phyloP scores from a whole-genome alignment of 768 basidiomycete species.

The Mycena maculata region DNA sequence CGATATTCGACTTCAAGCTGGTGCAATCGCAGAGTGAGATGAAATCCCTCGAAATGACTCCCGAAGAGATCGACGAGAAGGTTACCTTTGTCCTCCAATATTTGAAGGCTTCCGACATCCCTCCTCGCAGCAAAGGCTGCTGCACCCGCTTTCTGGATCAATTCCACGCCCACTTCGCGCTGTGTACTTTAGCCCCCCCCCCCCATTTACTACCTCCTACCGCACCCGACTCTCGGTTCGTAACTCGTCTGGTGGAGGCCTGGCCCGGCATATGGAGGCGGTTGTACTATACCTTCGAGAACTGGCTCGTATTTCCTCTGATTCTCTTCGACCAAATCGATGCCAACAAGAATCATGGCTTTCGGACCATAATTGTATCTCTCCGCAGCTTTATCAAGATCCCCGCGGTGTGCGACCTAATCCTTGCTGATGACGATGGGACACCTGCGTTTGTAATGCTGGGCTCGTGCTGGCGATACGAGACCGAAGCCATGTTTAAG shows the following conservation, averaged over 20 bases:
- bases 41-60: slow-evolving; percentile 18
- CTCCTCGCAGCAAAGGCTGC: slow-evolving; percentile 22
- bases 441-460: slow-evolving; percentile 22
- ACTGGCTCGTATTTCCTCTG: slow-evolving; percentile 32
- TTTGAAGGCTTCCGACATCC: slow-evolving; percentile 28
- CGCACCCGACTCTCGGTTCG: slow-evolving; percentile 23
- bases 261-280: slow-evolving; percentile 32
- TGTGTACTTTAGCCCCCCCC: slow-evolving; percentile 17
- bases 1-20: no score
- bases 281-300: slow-evolving; percentile 29
- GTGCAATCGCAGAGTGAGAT: slow-evolving; percentile 5
- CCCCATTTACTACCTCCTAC: slow-evolving; percentile 22
- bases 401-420: slow-evolving; percentile 24
- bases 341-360: slow-evolving; percentile 16
- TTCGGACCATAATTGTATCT: slow-evolving; percentile 23
- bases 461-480: slow-evolving; percentile 34
- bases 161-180: slow-evolving; percentile 30
- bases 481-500: slow-evolving; percentile 31
- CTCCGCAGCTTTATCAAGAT: slow-evolving; percentile 34
- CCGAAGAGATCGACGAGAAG: slow-evolving; percentile 26
- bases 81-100: slow-evolving; percentile 20
- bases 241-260: slow-evolving; percentile 19
- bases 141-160: slow-evolving; percentile 27
- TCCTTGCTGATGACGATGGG: slow-evolving; percentile 19
- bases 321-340: slow-evolving; percentile 1